Base-by-base conservation (phyloP, 495 filamentous ascomycete species). In the Aspergillus haitiensis region DNA sequence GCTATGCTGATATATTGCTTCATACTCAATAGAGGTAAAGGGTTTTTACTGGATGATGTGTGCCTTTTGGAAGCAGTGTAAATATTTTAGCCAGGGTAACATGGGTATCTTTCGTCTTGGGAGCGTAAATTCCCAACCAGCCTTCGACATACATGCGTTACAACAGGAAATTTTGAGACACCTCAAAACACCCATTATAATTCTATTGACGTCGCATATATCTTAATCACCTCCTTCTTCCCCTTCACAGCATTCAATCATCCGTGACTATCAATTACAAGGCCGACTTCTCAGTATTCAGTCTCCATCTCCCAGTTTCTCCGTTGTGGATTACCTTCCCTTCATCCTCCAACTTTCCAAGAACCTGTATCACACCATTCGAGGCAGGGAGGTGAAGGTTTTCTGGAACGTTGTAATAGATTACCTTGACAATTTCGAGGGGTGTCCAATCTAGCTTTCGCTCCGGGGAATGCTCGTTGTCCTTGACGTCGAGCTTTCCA, bases 391-490 rank as follows among this genome's bases (percentile, higher is more conserved):
- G 62, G 72, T 91, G 88, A 63, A 98, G 76, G 62, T 78, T 84
- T 70, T 88, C 86, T 6, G 88, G 84, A 7, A 95, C 84, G 71
- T 89, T 87, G 45, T 79, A 78, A 67, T 98, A 98, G 18, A 98
- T 89, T 27, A 86, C 73, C 73, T 89, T 88, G 31, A 98, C 95
- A 45, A 98, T 77, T 66, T 92, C 88, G 78, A 93, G 87, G 7
- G 85, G 75, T 18, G 84, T 87, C 87, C 87, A 91, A 0, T 63
- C 68, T 32, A 40, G 39, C 61, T 54, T 67, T 32, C 61, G 67
- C 48, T 72, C 72, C 10, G 68, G 67, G n/a, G 68, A 64, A n/a
- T 56, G 60, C 48, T 79, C 74, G 6, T 68, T 72, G 12, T 68
- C 67, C 6, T 63, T 62, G 10, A 70, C 65, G 31, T 70, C 71